Percentiles rank a stretch among this genome's conserved stretches.
These are phyloP conservation scores for Colletotrichum karsti DNA, from an alignment of 2,329 filamentous ascomycete species.

Conservation along the genomic window DNA sequence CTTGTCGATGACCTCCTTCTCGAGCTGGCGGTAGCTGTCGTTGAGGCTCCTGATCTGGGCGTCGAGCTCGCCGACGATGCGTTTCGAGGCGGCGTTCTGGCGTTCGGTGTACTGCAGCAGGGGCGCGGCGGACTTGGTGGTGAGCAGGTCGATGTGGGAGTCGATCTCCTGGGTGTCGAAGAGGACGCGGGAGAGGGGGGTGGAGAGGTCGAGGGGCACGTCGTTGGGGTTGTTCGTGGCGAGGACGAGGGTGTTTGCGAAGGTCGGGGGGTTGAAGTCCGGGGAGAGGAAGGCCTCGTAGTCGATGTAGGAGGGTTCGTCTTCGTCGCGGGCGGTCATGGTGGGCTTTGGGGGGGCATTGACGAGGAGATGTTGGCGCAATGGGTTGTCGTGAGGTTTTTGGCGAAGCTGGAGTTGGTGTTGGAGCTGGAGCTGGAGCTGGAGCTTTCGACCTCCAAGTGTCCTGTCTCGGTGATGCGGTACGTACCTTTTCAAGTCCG, in stretches of 20 bases:
- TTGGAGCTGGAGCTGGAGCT: background rate
- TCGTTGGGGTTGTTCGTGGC: conserved; percentile 93
- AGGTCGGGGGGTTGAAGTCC: conserved; percentile 80
- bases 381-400: background rate
- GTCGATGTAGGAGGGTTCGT: conserved; percentile 89
- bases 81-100: conserved; percentile 76
- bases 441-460: conserved; percentile 14
- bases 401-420: background rate
- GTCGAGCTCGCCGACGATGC: conserved; percentile 80
- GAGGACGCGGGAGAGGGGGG: conserved; percentile 89
- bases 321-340: conserved; percentile 49
- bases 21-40: conserved; percentile 84
- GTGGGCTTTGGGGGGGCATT: conserved; percentile 11
- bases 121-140: conserved; percentile 83
- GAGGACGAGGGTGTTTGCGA: conserved; percentile 89
- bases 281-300: conserved; percentile 91
- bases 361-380: background rate
- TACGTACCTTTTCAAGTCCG: background rate
- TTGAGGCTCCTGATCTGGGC: conserved; percentile 82
- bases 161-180: conserved; percentile 98
- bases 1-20: conserved; percentile 86
- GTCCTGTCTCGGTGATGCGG: conserved; percentile 11
- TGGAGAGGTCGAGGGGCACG: conserved; percentile 89
- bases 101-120: conserved; percentile 80
- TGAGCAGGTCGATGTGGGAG: conserved; percentile 91